Base-by-base conservation (phyloP, 345 rosid genomes). In the Kandelia obovata region DNA sequence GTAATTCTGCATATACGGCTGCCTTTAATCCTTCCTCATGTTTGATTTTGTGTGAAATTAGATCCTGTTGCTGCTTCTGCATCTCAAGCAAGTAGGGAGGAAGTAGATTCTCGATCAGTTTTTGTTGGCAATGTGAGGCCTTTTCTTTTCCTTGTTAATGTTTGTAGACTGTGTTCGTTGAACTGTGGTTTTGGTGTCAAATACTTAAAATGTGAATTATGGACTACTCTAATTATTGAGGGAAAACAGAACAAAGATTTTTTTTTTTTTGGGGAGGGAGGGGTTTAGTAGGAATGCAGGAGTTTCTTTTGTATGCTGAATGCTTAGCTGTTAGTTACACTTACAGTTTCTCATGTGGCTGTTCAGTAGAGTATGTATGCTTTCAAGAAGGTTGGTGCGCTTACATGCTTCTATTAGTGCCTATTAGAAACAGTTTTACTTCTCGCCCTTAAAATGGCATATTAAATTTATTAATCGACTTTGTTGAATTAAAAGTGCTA, bases 121-220 rank as follows among this genome's bases (percentile, higher is more conserved):
- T 89, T 89, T 62, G 88, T 89, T 67, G 95, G 95, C 79, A 89
- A 89, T 82, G 95, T 87, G 79, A 87, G 91, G 73, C 58, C 39
- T 71, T 72, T 77, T 68, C 73, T 76, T 68, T 66, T 70, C 51
- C 79, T 55, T 51, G 15, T 73, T 68, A 68, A 13, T 32, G 32
- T 51, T 64, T 17, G 37, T 20, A 25, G 25, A 11, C 58, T 77
- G 61, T 32, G 9, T 25, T 9, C 28, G 25, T 56, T 56, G 59
- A 10, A 56, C 59, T 9, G 16, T 56, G 27, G 10, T 37, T 61
- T 66, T 58, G 26, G 21, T 27, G 27, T 26, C 25, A 35, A 52
- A 53, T 53, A 23, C 60, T 62, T 17, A 11, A 37, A 70, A 64
- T 64, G n/a, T 43, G 49, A 13, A 43, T 43, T 43, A 43, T 43